Evolutionary conservation across 495 filamentous ascomycete species (phyloP).

Genomic region (Penicillium silybi): DNA sequence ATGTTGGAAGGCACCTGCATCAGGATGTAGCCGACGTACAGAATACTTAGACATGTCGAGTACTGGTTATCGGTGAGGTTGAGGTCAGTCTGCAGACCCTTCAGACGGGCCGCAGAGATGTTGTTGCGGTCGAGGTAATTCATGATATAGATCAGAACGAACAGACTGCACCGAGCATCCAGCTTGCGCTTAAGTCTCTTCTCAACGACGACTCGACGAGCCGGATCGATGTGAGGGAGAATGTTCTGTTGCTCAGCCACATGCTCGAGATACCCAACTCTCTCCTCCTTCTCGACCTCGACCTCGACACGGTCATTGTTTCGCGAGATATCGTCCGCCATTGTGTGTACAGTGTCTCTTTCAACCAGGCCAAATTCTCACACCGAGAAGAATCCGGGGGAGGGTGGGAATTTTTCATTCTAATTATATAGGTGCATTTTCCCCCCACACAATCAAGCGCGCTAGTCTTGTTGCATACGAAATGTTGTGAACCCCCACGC

Average conservation of each 20-base stretch:
- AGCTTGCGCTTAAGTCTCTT: constrained; percentile 32
- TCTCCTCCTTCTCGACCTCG: constrained; percentile 22
- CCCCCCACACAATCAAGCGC: too few species aligned
- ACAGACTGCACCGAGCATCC: constrained; percentile 28
- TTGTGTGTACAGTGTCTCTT: constrained; percentile 5
- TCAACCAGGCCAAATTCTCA: constrained; percentile 6
- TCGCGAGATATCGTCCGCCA: constrained; percentile 24
- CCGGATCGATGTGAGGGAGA: constrained; percentile 19
- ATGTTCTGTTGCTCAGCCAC: constrained; percentile 13
- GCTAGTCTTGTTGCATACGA: too few species aligned
- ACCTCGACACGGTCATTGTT: constrained; percentile 10
- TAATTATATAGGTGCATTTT: too few species aligned
- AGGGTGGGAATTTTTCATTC: too few species aligned
- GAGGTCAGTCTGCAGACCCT: constrained; percentile 49
- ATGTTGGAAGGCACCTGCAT: constrained; percentile 38
- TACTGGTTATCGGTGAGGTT: constrained; percentile 45
- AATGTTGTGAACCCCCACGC: too few species aligned
- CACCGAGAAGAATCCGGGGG: not conserved
- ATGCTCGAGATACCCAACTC: constrained; percentile 20
- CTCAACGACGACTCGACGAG: constrained; percentile 22
- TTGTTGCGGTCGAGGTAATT: constrained; percentile 51
- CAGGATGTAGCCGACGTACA: constrained; percentile 57
- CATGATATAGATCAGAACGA: constrained; percentile 34
- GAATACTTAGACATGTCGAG: constrained; percentile 57
- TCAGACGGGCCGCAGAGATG: constrained; percentile 47